Evolutionary conservation across 148 eudicot genomes (phyloP), one percentile per base, ranked within the genome.

Genomic region (Tetragonia tetragonoides): DNA sequence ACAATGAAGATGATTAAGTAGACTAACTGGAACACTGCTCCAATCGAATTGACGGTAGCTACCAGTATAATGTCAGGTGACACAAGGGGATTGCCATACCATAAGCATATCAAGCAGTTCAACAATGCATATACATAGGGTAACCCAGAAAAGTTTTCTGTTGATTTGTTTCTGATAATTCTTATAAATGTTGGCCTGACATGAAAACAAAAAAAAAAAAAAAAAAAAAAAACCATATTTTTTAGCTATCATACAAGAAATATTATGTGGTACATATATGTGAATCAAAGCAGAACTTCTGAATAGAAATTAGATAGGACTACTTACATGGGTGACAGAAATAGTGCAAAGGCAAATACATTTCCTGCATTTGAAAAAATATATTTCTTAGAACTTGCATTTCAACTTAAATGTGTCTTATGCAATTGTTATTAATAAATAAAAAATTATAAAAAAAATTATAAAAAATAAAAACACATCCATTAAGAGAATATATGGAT

Each of bases 81-180:
- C 16, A 87, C 79, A 44, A 84, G 74, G 47, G 89, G 89, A 77
- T 81, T 71, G 34, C 89, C 89, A 82, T 87, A 87, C 89, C 89
- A 87, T 16, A 87, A 81, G 81, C 89, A 87, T 39, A 87, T 82
- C 81, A 87, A 78, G 84, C 89, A 82, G 82, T 87, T 87, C 69
- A 87, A 68, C 14, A 87, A 85, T 7, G 78, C 81, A 66, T 87
- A 87, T 66, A 84, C 54, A 54, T 87, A 87, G 46, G 89, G 89
- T n/a, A 84, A 68, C 76, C 87, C 89, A 4, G 89, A 87, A 77
- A 87, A 87, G 46, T 82, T 79, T 65, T 87, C 89, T 14, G 87
- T 87, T 24, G 89, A 82, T 72, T 70, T 82, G 83, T 71, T 82
- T 70, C 77, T 75, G 39, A 87, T 80, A 38, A 87, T 87, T 78